Conservation (phyloP, 305 asterid genomes). For the Fraxinus nigra region DNA sequence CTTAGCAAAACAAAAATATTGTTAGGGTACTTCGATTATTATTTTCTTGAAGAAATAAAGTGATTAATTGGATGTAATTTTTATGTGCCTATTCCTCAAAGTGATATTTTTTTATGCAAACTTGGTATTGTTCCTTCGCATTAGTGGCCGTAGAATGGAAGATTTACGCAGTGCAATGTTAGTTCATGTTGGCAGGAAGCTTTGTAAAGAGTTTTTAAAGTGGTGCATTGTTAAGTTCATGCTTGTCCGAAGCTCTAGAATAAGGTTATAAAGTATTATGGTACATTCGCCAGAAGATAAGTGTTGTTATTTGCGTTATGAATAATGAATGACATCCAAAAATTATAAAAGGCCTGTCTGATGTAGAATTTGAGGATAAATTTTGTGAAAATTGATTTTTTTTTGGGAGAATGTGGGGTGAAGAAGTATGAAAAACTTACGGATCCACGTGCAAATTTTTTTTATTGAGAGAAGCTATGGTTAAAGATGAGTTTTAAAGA, state of each 20-base stretch:
- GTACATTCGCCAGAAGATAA: neutral
- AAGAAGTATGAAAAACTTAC: neutral
- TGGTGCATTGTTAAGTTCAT: neutral
- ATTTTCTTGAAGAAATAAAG: neutral
- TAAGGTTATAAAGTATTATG: neutral
- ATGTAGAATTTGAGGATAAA: neutral
- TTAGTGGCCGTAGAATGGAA: neutral
- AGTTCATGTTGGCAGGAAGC: neutral
- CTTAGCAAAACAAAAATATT: neutral
- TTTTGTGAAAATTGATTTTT: neutral
- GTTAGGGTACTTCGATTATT: neutral
- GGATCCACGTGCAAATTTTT: neutral
- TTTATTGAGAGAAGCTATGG: neutral
- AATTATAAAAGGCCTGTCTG: neutral
- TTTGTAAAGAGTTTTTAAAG: neutral
- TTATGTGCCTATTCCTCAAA: neutral
- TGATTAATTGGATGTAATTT: neutral
- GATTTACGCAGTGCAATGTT: neutral
- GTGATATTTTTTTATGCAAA: neutral
- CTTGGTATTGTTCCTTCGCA: neutral
- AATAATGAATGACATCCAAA: neutral
- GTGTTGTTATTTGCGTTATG: conserved; percentile 4
- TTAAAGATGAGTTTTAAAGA: neutral
- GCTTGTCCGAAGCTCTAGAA: neutral
- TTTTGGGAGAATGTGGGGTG: neutral